Evolutionary conservation across 495 filamentous ascomycete genomes (phyloP).

Genomic region (Articulospora tetracladia): DNA sequence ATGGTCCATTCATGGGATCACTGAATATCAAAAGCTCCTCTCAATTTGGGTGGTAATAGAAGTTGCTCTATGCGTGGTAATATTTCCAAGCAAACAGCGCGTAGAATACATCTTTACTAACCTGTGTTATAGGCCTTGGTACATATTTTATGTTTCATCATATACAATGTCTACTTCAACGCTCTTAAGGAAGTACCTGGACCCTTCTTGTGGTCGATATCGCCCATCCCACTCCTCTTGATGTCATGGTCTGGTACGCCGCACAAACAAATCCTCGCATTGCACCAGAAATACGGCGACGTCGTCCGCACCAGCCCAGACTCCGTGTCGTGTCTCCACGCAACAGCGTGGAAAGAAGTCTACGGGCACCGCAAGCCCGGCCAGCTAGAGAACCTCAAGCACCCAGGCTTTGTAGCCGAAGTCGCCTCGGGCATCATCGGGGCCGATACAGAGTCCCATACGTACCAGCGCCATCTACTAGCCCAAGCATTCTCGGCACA

Average conservation of each 20-base stretch:
- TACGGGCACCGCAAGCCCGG: not conserved
- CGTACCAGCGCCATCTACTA: not conserved
- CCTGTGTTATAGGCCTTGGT: too few species aligned
- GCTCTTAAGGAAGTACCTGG: not conserved
- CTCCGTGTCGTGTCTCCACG: not conserved
- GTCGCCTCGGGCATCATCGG: not conserved
- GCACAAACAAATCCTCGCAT: not conserved
- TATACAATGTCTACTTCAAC: constrained; percentile 1
- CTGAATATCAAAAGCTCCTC: too few species aligned
- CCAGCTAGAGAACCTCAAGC: not conserved
- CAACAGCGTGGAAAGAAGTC: not conserved
- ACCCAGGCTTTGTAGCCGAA: not conserved
- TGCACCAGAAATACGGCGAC: not conserved
- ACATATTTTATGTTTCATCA: too few species aligned
- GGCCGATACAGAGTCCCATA: not conserved
- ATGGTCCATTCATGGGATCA: too few species aligned
- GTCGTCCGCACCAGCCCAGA: not conserved
- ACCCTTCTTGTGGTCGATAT: not conserved
- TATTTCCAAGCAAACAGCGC: too few species aligned
- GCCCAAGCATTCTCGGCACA: not conserved
- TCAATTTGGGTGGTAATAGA: too few species aligned
- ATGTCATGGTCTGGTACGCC: not conserved
- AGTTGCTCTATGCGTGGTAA: too few species aligned
- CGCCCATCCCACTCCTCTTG: not conserved
- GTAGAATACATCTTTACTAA: too few species aligned